Evolutionary conservation across 129 eudicot species (phyloP), one percentile per base, ranked within the genome.

Genomic region (Solidago caesia): DNA sequence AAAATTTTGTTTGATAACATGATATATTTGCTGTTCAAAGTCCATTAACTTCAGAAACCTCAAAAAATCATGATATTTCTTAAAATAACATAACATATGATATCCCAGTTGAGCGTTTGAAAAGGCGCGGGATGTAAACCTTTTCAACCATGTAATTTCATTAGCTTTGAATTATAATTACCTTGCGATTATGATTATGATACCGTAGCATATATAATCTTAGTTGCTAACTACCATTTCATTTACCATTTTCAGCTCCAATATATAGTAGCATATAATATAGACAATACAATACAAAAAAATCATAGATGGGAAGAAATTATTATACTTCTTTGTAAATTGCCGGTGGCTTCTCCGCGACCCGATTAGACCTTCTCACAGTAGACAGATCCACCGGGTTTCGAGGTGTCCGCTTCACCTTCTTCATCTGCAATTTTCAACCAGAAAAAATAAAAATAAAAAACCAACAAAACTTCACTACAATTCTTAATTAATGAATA

Each of bases 361-460:
- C 89, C 8, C 97, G 96, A 46, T 48, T 75, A 21, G 97, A 91
- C 70, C 96, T 77, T 25, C 97, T 78, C 14, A 83, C 89, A 0
- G 86, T 44, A 46, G 90, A 73, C 26, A 74, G 60, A 13, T 84
- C 87, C 27, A 84, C 26, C 4, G 83, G 83, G 79, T 78, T 78
- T 4, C 81, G 76, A 14, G 87, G 87, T 9, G 75, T 73, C 56
- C 81, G 78, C 55, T 84, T 86, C 77, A 85, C 78, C 84, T 79
- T 86, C 92, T 86, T 91, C 85, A 82, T 81, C 91, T 88, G 80
- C 57, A 52, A 70, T 46, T 15, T 44, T 26, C 39, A 77, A 73
- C 9, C 33, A 33, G 39, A 3, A 33, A 51, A 52, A 42, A 39
- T 21, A 21, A 21, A 21, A 21, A 21, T 21, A 71, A 16, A 76